Evolutionary conservation across 495 filamentous ascomycete species (phyloP).

Genomic region (Penicillium flavigenum): DNA sequence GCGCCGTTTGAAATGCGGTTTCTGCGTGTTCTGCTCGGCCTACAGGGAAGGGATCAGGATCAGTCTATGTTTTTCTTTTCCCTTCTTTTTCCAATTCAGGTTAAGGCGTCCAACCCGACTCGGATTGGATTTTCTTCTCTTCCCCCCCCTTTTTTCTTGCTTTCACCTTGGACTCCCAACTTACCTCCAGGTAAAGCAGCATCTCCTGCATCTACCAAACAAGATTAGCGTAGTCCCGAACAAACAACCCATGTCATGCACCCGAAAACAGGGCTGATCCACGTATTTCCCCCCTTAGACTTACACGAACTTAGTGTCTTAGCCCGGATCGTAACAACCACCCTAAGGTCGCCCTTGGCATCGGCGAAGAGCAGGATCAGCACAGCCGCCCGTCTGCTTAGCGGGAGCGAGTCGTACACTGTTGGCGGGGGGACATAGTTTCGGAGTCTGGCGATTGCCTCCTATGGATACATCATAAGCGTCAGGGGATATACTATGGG

Average conservation of each 20-base stretch:
- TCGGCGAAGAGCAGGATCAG: constrained; percentile 84
- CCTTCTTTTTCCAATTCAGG: neutral
- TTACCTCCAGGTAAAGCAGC: constrained; percentile 84
- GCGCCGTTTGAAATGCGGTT: constrained; percentile 69
- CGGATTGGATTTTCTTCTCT: neutral
- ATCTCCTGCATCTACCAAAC: constrained; percentile 60
- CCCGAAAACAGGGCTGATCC: neutral
- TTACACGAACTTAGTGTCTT: constrained; percentile 64
- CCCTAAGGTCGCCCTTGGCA: constrained; percentile 67
- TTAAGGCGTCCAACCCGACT: neutral
- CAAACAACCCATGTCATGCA: constrained; percentile 21
- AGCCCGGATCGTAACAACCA: constrained; percentile 85
- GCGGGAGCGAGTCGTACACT: constrained; percentile 61
- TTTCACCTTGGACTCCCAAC: constrained; percentile 24
- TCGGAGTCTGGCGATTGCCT: constrained; percentile 73
- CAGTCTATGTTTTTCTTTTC: neutral
- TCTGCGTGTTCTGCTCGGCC: constrained; percentile 53
- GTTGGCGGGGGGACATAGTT: constrained; percentile 64
- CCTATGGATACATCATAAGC: constrained; percentile 43
- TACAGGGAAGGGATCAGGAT: constrained; percentile 13
- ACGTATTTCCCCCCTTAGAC: constrained; percentile 9
- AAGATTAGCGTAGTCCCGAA: constrained; percentile 2
- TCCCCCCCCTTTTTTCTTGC: neutral
- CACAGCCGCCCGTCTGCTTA: constrained; percentile 76
- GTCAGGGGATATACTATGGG: neutral